phyloP scores from a whole-genome alignment of 2,329 filamentous ascomycete species.

The Claviceps spartinae region DNA sequence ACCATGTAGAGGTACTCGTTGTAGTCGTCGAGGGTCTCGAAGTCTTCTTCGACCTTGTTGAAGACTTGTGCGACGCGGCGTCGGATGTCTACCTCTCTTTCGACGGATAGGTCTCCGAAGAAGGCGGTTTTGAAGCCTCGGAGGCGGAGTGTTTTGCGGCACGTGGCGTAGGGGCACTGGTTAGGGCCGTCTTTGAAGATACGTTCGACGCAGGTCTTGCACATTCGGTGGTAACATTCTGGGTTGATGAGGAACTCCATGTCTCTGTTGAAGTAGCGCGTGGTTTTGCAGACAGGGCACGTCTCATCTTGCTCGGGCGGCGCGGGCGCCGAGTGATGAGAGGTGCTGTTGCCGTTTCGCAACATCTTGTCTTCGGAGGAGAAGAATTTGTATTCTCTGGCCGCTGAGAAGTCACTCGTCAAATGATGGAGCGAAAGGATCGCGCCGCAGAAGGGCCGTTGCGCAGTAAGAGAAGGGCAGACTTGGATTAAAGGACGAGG shows the following conservation, averaged over 20 bases:
- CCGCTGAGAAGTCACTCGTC: too few relatives aligned
- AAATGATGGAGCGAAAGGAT: too few relatives aligned
- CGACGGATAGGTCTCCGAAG: slow-evolving; percentile 76
- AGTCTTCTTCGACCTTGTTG: slow-evolving; percentile 83
- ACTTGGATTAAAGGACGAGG: not conserved
- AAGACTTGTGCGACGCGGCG: slow-evolving; percentile 67
- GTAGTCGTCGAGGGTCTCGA: slow-evolving; percentile 68
- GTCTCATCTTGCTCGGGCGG: slow-evolving; percentile 44
- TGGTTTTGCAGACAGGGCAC: slow-evolving; percentile 95
- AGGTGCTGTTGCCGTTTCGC: slow-evolving; percentile 14
- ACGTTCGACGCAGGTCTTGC: slow-evolving; percentile 85
- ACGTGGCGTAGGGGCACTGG: slow-evolving; percentile 82
- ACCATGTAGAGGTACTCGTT: slow-evolving; percentile 93
- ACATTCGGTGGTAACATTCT: slow-evolving; percentile 99
- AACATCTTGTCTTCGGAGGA: slow-evolving; percentile 13
- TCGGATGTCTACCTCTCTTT: slow-evolving; percentile 88
- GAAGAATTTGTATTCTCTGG: not conserved
- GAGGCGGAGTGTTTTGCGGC: slow-evolving; percentile 73
- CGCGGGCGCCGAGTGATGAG: slow-evolving; percentile 8
- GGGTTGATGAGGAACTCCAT: slow-evolving; percentile 95
- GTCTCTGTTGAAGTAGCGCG: slow-evolving; percentile 84
- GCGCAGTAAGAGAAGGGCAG: not conserved
- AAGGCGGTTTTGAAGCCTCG: slow-evolving; percentile 76
- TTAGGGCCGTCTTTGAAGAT: slow-evolving; percentile 88
- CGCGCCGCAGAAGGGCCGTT: too few relatives aligned